Evolutionary conservation across 495 filamentous ascomycete species (phyloP), one percentile per base, ranked within the genome.

Genomic region (Delitschia confertaspora): DNA sequence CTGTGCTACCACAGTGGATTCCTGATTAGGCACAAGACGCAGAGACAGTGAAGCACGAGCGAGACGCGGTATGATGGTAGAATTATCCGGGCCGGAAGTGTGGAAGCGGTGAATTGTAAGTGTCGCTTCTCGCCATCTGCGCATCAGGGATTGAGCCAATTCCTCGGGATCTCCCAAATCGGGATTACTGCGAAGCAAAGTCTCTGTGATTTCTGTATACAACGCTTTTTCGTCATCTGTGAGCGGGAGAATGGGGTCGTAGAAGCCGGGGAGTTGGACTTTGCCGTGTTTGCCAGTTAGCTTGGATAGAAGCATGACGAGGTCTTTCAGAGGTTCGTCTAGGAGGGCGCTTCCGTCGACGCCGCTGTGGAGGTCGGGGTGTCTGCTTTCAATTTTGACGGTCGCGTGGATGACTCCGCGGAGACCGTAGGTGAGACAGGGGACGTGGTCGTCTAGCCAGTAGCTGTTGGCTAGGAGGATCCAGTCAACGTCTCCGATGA

Each of bases 401-500:
- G 85, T 95, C 6, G 88, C 89, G 59, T 95, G 88, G 11, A 98
- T 80, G 19, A 96, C 88, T n/a, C 91, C 91, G 35, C 91, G 74
- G 2, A 95, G 69, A 6, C 91, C 91, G 51, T 98, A 98, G 1
- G 93, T 98, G 24, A 98, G 66, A 61, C 91, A 96, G 1, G 91
- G 91, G 5, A 88, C 83, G 45, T 87, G 83, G 58, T 98, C 91
- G 59, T 95, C 86, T 2, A 98, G 72, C 91, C 91, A 98, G 66
- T 98, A 96, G 63, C 88, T 95, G 64, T 96, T 96, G 0, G 91
- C 91, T 4, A 96, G 65, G 1, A 98, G 64, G 27, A 98, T 88
- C 71, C 86, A 96, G 64, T 96, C 88, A 2, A 96, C 75, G 11
- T 83, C 70, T 1, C 91, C 91, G 49, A 98, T 91, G 13, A 82